Evolutionary conservation across 140 eudicot species (phyloP).

Genomic region (Senecio squalidus): DNA sequence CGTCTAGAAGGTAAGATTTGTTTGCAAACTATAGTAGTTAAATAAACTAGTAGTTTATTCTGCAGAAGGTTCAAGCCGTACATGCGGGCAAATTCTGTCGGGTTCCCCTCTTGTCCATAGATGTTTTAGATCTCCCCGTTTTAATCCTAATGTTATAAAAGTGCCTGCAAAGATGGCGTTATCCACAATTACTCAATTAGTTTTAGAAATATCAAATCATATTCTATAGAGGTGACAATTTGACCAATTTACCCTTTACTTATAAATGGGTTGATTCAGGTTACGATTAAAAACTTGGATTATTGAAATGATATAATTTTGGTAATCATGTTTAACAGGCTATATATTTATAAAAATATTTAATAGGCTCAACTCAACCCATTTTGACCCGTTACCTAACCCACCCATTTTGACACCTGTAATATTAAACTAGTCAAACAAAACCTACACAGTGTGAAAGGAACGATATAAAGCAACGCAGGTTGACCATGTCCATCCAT

Average conservation of each 20-base stretch:
- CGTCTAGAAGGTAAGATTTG: not conserved
- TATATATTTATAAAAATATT: no score
- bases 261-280: not conserved
- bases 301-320: not conserved
- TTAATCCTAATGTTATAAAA: constrained; percentile 39
- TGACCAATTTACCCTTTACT: not conserved
- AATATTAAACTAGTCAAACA: not conserved
- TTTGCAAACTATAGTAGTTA: not conserved
- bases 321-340: not conserved
- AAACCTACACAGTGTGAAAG: constrained; percentile 68
- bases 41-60: constrained; percentile 13
- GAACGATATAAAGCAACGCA: constrained; percentile 88
- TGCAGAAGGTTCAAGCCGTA: constrained; percentile 37
- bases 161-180: constrained; percentile 41
- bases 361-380: not conserved
- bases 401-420: not conserved
- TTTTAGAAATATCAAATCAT: not conserved
- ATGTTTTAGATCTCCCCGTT: constrained; percentile 52
- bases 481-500: constrained; percentile 99
- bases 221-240: not conserved
- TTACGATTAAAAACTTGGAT: not conserved
- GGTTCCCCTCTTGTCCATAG: constrained; percentile 61
- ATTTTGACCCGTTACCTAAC: not conserved
- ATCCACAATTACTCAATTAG: not conserved
- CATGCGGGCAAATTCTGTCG: constrained; percentile 48